A percentile compares a stretch with the other conserved stretches of the same genome.
Evolutionary conservation across 2,329 filamentous ascomycete genomes (phyloP).

Genomic region (Cytospora piceicola): DNA sequence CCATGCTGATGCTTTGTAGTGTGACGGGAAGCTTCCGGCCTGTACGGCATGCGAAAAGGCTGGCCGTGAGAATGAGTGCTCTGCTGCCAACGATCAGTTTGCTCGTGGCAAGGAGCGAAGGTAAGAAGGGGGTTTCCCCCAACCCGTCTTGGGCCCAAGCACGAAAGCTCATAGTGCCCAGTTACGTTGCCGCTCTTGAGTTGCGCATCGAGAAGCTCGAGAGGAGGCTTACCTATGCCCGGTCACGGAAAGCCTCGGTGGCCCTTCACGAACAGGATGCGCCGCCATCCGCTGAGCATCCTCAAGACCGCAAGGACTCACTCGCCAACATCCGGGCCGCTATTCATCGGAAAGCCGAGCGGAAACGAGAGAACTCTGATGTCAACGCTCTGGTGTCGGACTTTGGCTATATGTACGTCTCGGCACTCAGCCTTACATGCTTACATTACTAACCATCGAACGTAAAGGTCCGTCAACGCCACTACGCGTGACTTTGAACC

Average conservation of each 20-base stretch:
- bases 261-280: conserved; percentile 65
- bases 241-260: conserved; percentile 72
- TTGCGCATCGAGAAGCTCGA: conserved; percentile 87
- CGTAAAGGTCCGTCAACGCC: conserved; percentile 80
- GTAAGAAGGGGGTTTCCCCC: conserved; percentile 42
- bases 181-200: conserved; percentile 94
- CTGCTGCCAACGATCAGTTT: conserved; percentile 93
- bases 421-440: neutral
- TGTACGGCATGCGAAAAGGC: conserved; percentile 95
- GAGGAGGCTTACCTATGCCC: conserved; percentile 71
- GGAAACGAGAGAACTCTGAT: conserved; percentile 75
- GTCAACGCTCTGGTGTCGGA: conserved; percentile 92
- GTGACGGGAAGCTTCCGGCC: conserved; percentile 92
- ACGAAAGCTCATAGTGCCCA: conserved; percentile 40
- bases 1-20: conserved; percentile 50
- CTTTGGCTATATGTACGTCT: conserved; percentile 81
- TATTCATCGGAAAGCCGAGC: conserved; percentile 67
- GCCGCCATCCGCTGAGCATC: conserved; percentile 40
- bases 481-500: conserved; percentile 93
- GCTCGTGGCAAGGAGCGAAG: conserved; percentile 93
- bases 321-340: conserved; percentile 64
- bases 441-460: conserved; percentile 25
- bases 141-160: conserved; percentile 9
- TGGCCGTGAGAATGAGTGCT: conserved; percentile 84
- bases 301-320: conserved; percentile 64